Conservation (phyloP, 176 grass and related monocot species). For the Tuctoria greenei region DNA sequence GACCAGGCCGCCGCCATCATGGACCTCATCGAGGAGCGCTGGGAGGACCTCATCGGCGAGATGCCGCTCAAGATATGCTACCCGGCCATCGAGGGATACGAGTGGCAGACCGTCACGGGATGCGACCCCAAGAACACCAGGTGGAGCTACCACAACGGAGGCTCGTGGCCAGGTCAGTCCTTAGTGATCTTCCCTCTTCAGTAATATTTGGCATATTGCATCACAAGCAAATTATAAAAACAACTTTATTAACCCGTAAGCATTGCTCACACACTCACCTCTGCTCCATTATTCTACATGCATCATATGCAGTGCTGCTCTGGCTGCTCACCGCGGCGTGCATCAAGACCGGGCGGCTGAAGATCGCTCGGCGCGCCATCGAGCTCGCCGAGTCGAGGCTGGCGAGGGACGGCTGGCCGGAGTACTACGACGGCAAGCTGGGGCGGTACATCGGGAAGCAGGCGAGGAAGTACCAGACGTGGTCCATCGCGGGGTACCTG, state of each 20-base stretch:
- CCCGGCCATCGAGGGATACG: constrained; percentile 72
- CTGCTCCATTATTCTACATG: too few species aligned
- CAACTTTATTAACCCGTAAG: too few species aligned
- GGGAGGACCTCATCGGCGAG: constrained; percentile 86
- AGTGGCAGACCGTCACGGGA: constrained; percentile 81
- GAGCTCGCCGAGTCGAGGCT: constrained; percentile 70
- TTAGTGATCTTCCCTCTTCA: not conserved
- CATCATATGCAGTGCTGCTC: constrained; percentile 56
- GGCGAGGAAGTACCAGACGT: constrained; percentile 92
- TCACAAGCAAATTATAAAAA: too few species aligned
- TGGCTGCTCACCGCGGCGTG: constrained; percentile 91
- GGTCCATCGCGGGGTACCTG: constrained; percentile 84
- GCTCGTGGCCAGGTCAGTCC: constrained; percentile 76
- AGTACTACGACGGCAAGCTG: constrained; percentile 92
- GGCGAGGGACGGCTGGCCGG: constrained; percentile 80
- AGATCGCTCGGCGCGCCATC: constrained; percentile 70
- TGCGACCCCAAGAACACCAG: constrained; percentile 94
- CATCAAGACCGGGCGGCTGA: constrained; percentile 84
- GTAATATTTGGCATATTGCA: not conserved
- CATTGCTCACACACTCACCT: too few species aligned
- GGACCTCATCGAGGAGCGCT: constrained; percentile 87
- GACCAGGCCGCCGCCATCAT: constrained; percentile 85
- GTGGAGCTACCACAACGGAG: constrained; percentile 97
- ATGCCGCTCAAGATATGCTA: constrained; percentile 94
- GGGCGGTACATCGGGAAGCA: constrained; percentile 83